These are phyloP conservation scores for Murraya koenigii DNA, from an alignment of 345 rosid species.

Conservation along the genomic window DNA sequence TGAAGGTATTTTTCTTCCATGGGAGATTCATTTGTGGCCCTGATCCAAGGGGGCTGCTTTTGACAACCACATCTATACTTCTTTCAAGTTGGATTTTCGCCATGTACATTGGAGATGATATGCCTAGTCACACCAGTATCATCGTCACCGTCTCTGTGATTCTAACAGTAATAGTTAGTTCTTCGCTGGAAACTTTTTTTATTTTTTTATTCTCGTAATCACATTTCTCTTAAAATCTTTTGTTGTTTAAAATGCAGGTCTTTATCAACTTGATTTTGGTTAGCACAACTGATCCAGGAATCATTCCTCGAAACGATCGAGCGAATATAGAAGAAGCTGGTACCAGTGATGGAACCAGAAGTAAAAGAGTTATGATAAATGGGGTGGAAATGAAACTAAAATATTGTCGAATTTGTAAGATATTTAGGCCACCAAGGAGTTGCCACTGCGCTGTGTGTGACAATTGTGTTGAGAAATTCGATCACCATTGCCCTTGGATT, in stretches of 20 bases:
- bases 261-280: constrained; percentile 32
- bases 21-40: constrained; percentile 41
- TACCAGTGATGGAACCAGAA: constrained; percentile 20
- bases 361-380: constrained; percentile 30
- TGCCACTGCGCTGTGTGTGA: constrained; percentile 43
- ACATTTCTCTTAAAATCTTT: background rate
- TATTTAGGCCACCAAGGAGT: constrained; percentile 43
- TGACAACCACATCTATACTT: constrained; percentile 27
- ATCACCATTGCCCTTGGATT: constrained; percentile 45
- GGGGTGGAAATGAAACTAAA: constrained; percentile 37
- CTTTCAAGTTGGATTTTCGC: constrained; percentile 42
- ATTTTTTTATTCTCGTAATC: background rate
- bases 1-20: constrained; percentile 45
- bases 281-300: constrained; percentile 39
- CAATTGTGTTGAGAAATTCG: constrained; percentile 43
- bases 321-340: constrained; percentile 19
- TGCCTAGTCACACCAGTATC: constrained; percentile 17
- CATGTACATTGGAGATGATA: constrained; percentile 22
- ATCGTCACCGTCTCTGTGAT: constrained; percentile 13
- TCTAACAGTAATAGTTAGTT: constrained; percentile 27
- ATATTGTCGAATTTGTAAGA: constrained; percentile 34
- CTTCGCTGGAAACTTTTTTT: background rate
- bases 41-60: constrained; percentile 37
- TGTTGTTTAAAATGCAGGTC: constrained; percentile 19
- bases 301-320: constrained; percentile 30